Conservation (phyloP, 257 asterid species). For the Rubia yunnanensis region DNA sequence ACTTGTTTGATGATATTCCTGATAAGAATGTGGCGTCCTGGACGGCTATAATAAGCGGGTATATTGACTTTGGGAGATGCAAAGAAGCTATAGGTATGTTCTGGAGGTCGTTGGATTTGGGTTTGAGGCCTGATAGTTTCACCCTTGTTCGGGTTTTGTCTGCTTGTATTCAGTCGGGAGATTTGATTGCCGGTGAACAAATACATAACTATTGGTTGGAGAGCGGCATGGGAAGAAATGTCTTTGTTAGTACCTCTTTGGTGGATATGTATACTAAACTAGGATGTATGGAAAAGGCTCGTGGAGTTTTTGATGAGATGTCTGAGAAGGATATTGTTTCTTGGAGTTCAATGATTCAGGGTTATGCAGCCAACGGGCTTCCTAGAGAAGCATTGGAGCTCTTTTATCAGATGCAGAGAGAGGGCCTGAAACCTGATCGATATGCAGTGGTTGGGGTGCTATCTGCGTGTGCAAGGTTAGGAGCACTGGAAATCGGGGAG, state of each 20-base stretch:
- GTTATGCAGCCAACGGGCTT: constrained; percentile 37
- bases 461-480: constrained; percentile 40
- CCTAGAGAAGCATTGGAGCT: constrained; percentile 35
- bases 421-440: constrained; percentile 23
- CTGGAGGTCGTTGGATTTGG: constrained; percentile 21
- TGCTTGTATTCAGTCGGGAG: constrained; percentile 29
- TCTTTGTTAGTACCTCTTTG: constrained; percentile 32
- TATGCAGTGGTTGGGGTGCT: constrained; percentile 48
- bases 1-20: constrained; percentile 31
- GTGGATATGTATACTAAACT: constrained; percentile 36
- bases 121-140: constrained; percentile 36
- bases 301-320: constrained; percentile 32
- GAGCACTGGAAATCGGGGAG: constrained; percentile 39
- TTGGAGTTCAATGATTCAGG: constrained; percentile 48
- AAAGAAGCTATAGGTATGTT: constrained; percentile 31
- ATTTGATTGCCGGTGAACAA: constrained; percentile 30
- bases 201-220: constrained; percentile 21
- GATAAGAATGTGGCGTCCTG: constrained; percentile 35
- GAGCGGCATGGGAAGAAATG: constrained; percentile 30
- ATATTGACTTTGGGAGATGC: constrained; percentile 24
- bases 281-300: constrained; percentile 36
- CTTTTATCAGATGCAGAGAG: constrained; percentile 25
- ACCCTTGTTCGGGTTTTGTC: constrained; percentile 28
- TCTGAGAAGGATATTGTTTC: constrained; percentile 34
- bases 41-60: constrained; percentile 34